Evolutionary conservation across 2,329 filamentous ascomycete genomes (phyloP), one percentile per base, ranked within the genome.

Genomic region (Aureobasidium zeae): DNA sequence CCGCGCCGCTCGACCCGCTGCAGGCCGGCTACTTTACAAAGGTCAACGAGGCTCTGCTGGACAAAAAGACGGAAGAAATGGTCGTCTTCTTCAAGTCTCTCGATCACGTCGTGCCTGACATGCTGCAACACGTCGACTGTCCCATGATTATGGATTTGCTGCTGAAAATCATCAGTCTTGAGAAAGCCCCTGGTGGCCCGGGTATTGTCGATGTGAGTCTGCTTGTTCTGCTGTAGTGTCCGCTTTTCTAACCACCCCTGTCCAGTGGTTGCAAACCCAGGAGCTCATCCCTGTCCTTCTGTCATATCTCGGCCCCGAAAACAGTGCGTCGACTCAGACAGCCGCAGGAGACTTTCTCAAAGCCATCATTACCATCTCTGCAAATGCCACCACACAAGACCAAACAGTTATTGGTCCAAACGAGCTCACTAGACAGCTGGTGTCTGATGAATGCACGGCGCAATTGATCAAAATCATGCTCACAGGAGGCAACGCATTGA

Each of bases 341-440:
- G 93, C 91, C 0, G 91, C 91, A 1, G 91, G 91, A 31, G 91
- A 98, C 60, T 98, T 98, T 54, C 76, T 98, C 55, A 98, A 98
- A 63, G 91, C 91, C 30, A 95, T 98, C 59, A 96, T 98, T 53
- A 98, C 91, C 19, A 95, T 98, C 47, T 96, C 91, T 1, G 91
- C 91, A 48, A 98, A 98, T 58, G 91, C 91, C 3, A 95, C 89
- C 1, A 91, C 94, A 55, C 94, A 95, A 57, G 91, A 98, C 57
- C 88, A 95, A 60, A 91, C 89, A n/a, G 95, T 93, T 56, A 96
- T 98, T 59, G 91, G 91, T 3, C 91, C 91, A 3, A 98, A 98
- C 61, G 91, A 94, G 59, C 75, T 98, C 37, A 98, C 91, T 4
- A 81, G 91, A 29, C 87, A 98, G 64, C 74, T 98, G 3, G 91